Evolutionary conservation across 192 early-diverging fungal genomes (phyloP).

Genomic region (Chytriomyces confervae): DNA sequence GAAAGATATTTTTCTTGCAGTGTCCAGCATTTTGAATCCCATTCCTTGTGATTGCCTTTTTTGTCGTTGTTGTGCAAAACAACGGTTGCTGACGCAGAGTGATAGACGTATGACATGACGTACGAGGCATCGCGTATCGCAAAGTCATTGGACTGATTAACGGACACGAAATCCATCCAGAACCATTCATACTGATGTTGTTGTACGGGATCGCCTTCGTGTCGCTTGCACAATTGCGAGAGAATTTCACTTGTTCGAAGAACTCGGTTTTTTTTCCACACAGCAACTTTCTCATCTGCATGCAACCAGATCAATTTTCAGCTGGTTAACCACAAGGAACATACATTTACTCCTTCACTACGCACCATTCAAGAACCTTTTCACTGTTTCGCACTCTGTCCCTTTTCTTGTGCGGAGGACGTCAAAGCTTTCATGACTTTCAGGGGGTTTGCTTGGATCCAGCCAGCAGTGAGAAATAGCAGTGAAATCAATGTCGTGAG

Average conservation of each 20-base stretch:
- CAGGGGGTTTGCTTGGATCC: neutral
- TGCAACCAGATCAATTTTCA: no score
- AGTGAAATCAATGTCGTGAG: neutral
- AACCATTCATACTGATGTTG: neutral
- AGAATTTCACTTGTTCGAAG: neutral
- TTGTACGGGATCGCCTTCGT: neutral
- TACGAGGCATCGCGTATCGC: conserved; percentile 16
- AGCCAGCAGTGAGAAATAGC: neutral
- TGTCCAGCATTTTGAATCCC: neutral
- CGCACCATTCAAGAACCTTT: neutral
- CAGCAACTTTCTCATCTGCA: no score
- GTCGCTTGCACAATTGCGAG: neutral
- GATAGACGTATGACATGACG: conserved; percentile 16
- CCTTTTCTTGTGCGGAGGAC: neutral
- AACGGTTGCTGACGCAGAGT: neutral
- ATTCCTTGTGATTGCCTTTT: neutral
- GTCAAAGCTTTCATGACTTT: neutral
- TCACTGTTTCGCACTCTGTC: neutral
- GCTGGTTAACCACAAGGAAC: neutral
- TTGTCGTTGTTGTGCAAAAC: neutral
- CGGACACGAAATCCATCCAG: conserved; percentile 7
- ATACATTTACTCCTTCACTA: neutral
- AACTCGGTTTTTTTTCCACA: neutral
- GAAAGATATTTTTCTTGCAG: neutral
- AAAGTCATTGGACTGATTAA: conserved; percentile 17